These are phyloP conservation scores for Xylaria sp. DNA, from an alignment of 2,329 filamentous ascomycete genomes.

Conservation along the genomic window DNA sequence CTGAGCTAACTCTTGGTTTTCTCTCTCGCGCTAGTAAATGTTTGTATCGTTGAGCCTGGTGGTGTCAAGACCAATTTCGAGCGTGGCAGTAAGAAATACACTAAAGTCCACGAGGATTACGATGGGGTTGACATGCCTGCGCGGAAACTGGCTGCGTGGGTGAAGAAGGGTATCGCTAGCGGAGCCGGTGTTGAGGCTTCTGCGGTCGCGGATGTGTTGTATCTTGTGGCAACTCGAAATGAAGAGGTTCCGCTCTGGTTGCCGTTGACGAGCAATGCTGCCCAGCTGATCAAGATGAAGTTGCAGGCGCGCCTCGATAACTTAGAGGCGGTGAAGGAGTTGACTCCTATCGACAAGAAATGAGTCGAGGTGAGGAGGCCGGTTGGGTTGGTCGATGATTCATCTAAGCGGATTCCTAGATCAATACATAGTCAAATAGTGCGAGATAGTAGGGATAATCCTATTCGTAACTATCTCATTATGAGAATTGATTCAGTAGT, in stretches of 20 bases:
- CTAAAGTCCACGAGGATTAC: conserved; percentile 27
- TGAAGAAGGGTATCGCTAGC: conserved; percentile 25
- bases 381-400: neutral
- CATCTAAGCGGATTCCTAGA: no score
- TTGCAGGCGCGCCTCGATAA: conserved; percentile 34
- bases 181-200: conserved; percentile 24
- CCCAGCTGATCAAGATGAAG: conserved; percentile 32
- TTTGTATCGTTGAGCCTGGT: conserved; percentile 36
- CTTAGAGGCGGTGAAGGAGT: conserved; percentile 31
- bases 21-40: conserved; percentile 20
- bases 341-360: conserved; percentile 30
- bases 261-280: conserved; percentile 29
- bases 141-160: conserved; percentile 30
- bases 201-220: conserved; percentile 28
- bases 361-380: neutral
- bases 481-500: no score
- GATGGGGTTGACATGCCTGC: conserved; percentile 32
- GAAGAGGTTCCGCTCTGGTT: conserved; percentile 32
- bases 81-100: conserved; percentile 33
- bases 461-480: no score
- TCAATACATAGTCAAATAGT: no score
- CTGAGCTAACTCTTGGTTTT: neutral
- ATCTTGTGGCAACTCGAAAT: conserved; percentile 31
- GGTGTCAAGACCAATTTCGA: conserved; percentile 38
- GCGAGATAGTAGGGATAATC: no score